Evolutionary conservation across 2,329 filamentous ascomycete species (phyloP), one percentile per base, ranked within the genome.

Genomic region (Fusarium dlaminii): DNA sequence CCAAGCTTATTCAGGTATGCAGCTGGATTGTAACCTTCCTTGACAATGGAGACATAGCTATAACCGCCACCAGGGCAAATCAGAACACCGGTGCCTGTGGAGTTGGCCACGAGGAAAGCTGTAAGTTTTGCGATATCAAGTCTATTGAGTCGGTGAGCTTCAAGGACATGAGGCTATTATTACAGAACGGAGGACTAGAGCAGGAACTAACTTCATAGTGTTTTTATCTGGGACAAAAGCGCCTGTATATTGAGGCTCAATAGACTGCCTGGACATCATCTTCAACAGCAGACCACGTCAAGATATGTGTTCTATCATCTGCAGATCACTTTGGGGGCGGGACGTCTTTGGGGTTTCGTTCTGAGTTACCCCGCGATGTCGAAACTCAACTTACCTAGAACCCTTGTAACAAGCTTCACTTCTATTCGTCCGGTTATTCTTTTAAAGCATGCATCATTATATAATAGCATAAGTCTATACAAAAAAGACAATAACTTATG

Each of bases 31-130:
- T 55, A 49, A 18, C 68, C 68, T 34, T 71, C 68, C 20, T 68
- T 71, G 5, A 46, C 52, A 11, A 71, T 59, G 9, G 68, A 65
- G 5, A 69, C 60, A 32, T 57, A 51, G 20, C 34, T 39, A 18
- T 71, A 71, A 12, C 68, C 68, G 20, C 68, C 68, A 4, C 68
- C 68, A 1, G 68, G 68, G 30, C 66, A 57, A 9, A 71, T 42
- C 0, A 71, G 51, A 5, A 71, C 60, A 12, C 66, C 68, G 2
- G 46, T 71, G 3, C 68, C 60, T 13, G 56, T 58, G 8, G 56
- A 61, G 17, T 64, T 69, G 13, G 55, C 60, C 3, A n/a, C 61
- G 7, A 43, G 24, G 17, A 66, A 66, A 18, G 27, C 22, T 15
- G 58, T 55, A 4, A 68, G 39, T 27, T 68, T 45, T 18, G 52